phyloP scores from a whole-genome alignment of 495 filamentous ascomycete genomes.

The Penicillium manginii region DNA sequence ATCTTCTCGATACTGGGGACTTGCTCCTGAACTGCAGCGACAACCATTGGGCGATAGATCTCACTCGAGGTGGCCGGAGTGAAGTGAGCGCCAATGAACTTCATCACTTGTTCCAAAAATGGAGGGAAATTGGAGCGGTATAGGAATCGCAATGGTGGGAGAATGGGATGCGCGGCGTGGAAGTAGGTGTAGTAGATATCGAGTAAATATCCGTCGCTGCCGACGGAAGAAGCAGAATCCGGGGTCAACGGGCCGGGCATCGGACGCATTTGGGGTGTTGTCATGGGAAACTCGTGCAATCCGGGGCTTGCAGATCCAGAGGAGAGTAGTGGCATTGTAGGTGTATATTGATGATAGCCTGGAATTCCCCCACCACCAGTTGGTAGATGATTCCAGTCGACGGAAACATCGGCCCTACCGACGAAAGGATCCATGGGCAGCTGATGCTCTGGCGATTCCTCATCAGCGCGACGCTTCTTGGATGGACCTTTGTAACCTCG shows the following conservation, averaged over 20 bases:
- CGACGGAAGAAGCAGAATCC: slow-evolving; percentile 41
- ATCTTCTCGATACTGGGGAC: slow-evolving; percentile 52
- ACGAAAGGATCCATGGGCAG: slow-evolving; percentile 24
- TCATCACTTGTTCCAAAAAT: slow-evolving; percentile 51
- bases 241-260: slow-evolving; percentile 42
- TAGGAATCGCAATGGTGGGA: slow-evolving; percentile 41
- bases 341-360: slow-evolving; percentile 26
- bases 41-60: slow-evolving; percentile 42
- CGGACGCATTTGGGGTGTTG: slow-evolving; percentile 17
- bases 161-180: slow-evolving; percentile 49
- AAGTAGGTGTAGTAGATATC: slow-evolving; percentile 54
- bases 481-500: slow-evolving; percentile 52
- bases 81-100: slow-evolving; percentile 51
- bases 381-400: slow-evolving; percentile 33
- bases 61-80: slow-evolving; percentile 45
- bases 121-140: slow-evolving; percentile 34
- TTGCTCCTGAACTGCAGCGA: slow-evolving; percentile 40
- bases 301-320: slow-evolving; percentile 32
- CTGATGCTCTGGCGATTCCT: slow-evolving; percentile 32
- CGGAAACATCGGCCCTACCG: slow-evolving; percentile 29
- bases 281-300: slow-evolving; percentile 26
- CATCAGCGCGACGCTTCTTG: slow-evolving; percentile 51
- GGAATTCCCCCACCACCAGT: slow-evolving; percentile 3
- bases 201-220: slow-evolving; percentile 46
- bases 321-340: slow-evolving; percentile 30